A percentile compares a stretch with the other conserved stretches of the same genome.
Evolutionary conservation across 2,329 filamentous ascomycete species (phyloP).

Genomic region (Aquanectria penicillioides): DNA sequence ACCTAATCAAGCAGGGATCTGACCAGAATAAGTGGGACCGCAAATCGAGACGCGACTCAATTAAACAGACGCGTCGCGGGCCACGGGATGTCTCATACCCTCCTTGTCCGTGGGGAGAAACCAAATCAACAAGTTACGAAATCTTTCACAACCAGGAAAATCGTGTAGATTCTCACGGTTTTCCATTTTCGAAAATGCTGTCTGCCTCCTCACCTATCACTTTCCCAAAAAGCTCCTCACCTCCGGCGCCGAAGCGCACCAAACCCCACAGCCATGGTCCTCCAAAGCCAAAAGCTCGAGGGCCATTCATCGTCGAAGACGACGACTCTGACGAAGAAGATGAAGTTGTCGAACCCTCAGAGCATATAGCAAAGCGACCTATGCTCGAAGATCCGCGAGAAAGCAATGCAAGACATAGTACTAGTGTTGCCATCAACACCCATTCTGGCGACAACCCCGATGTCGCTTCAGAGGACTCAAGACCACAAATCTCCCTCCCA

Average conservation of each 20-base stretch:
- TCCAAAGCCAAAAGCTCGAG: constrained; percentile 38
- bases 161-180: background rate
- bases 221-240: constrained; percentile 62
- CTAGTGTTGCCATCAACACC: background rate
- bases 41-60: constrained; percentile 40
- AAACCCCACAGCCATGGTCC: constrained; percentile 47
- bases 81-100: constrained; percentile 6
- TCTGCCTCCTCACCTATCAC: constrained; percentile 68
- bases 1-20: constrained; percentile 28
- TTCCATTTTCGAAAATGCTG: constrained; percentile 57
- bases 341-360: background rate
- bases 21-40: constrained; percentile 29
- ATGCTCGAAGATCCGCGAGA: constrained; percentile 42
- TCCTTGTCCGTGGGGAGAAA: constrained; percentile 14
- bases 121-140: constrained; percentile 3
- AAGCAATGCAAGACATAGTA: constrained; percentile 11
- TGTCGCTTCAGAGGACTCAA: constrained; percentile 2
- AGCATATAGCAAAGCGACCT: constrained; percentile 44
- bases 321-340: constrained; percentile 30
- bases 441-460: constrained; percentile 7
- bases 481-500: constrained; percentile 19
- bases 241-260: constrained; percentile 48
- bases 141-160: background rate
- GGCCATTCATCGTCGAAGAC: constrained; percentile 15
- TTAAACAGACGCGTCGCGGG: constrained; percentile 43